These are phyloP conservation scores for Geosmithia morbida DNA, from an alignment of 2,329 filamentous ascomycete genomes.

Conservation along the genomic window DNA sequence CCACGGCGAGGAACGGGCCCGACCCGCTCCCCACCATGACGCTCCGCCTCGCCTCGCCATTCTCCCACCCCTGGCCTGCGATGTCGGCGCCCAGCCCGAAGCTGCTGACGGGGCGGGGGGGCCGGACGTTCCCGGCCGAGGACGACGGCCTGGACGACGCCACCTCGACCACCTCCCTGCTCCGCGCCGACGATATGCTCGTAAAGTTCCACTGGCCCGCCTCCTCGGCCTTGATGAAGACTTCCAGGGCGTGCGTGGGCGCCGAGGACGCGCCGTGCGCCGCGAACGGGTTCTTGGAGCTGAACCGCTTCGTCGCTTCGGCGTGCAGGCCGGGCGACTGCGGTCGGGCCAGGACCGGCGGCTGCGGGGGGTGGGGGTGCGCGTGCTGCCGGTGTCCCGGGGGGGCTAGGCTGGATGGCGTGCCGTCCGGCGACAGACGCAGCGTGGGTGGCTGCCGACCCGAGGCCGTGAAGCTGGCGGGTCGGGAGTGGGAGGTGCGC, in stretches of 20 bases:
- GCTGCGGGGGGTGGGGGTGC: background rate
- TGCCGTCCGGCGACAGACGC: conserved; percentile 4
- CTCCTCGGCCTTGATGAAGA: conserved; percentile 41
- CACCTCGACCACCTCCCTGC: background rate
- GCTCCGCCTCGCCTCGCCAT: conserved; percentile 36
- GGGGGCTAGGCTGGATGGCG: conserved; percentile 9
- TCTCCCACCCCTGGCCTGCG: conserved; percentile 31
- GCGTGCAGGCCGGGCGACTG: background rate
- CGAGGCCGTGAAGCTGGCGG: conserved; percentile 8
- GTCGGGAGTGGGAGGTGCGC: conserved; percentile 13
- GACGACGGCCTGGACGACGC: background rate
- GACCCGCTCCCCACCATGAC: conserved; percentile 36
- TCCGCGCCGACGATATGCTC: conserved; percentile 23
- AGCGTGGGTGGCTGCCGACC: conserved; percentile 1
- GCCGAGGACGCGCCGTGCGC: conserved; percentile 9
- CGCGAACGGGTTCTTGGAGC: conserved; percentile 46
- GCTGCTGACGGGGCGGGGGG: conserved; percentile 33
- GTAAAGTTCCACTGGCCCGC: conserved; percentile 41
- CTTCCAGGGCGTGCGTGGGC: conserved; percentile 39
- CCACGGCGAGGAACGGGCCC: conserved; percentile 38
- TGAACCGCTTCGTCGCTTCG: conserved; percentile 27
- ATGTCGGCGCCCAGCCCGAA: conserved; percentile 43
- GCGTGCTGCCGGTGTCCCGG: conserved; percentile 12
- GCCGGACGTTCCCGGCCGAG: conserved; percentile 7
- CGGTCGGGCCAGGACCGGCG: background rate